Evolutionary conservation across 768 basidiomycete species (phyloP).

Genomic region (Porphyrellus cyaneotinctus): DNA sequence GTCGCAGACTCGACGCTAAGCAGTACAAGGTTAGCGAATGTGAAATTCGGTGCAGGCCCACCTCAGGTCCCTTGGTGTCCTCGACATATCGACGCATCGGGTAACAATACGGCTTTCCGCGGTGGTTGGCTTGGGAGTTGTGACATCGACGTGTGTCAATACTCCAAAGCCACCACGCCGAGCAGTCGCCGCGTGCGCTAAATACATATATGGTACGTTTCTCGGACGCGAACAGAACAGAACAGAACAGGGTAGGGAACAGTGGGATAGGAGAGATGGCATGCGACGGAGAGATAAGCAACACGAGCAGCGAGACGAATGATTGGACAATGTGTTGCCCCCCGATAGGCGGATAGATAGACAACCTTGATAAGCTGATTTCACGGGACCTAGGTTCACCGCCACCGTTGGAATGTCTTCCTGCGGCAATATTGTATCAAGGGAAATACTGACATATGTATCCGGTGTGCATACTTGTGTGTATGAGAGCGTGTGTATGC

Average conservation of each 20-base stretch:
- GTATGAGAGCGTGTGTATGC: neutral
- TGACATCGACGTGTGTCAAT: neutral
- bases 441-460: too few species aligned
- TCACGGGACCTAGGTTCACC: neutral
- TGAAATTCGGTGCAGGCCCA: neutral
- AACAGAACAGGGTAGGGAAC: neutral
- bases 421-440: too few species aligned
- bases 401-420: neutral
- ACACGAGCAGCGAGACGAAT: neutral
- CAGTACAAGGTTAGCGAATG: neutral
- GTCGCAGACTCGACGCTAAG: neutral
- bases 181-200: neutral
- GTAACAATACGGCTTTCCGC: neutral
- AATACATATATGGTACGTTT: too few species aligned
- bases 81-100: too few species aligned
- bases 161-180: neutral
- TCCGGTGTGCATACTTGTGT: too few species aligned
- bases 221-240: neutral
- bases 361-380: neutral
- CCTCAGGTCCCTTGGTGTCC: too few species aligned
- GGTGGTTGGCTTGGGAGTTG: neutral
- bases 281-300: neutral
- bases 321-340: neutral
- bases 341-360: neutral
- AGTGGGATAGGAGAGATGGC: neutral